A percentile compares a stretch with the other conserved stretches of the same genome.
These are phyloP conservation scores for Cutaneotrichosporon sp. DNA, from an alignment of 1,284 basidiomycete species.

Conservation along the genomic window DNA sequence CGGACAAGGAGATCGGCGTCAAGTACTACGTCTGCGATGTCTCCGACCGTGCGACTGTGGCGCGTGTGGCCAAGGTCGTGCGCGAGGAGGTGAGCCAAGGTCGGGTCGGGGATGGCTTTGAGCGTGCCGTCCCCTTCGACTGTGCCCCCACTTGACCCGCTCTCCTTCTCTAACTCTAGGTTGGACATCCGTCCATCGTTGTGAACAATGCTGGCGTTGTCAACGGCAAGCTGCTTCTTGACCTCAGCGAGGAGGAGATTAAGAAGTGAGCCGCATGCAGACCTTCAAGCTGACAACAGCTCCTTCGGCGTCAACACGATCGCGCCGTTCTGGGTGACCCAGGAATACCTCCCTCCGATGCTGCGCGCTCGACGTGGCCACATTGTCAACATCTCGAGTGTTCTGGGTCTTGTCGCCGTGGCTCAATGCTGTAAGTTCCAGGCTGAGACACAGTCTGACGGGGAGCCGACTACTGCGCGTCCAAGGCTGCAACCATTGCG, in stretches of 20 bases:
- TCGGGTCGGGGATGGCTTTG: not conserved
- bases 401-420: slow-evolving; percentile 71
- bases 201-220: slow-evolving; percentile 97
- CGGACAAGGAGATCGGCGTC: slow-evolving; percentile 52
- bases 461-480: slow-evolving; percentile 80
- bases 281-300: slow-evolving; percentile 55
- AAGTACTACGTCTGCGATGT: slow-evolving; percentile 65
- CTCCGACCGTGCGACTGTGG: slow-evolving; percentile 79
- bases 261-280: slow-evolving; percentile 62
- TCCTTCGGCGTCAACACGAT: slow-evolving; percentile 88
- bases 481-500: slow-evolving; percentile 77
- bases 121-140: not conserved
- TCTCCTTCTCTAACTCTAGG: slow-evolving; percentile 54
- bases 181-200: slow-evolving; percentile 84
- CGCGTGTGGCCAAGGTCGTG: slow-evolving; percentile 68
- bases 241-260: slow-evolving; percentile 74
- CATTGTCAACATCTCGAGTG: slow-evolving; percentile 81
- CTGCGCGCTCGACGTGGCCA: slow-evolving; percentile 76
- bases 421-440: slow-evolving; percentile 72
- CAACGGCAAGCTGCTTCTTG: slow-evolving; percentile 80
- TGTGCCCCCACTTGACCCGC: not conserved
- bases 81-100: slow-evolving; percentile 65
- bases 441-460: not conserved
- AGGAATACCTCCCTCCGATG: slow-evolving; percentile 91
- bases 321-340: slow-evolving; percentile 85